Percentiles rank a stretch among this genome's conserved stretches.
Evolutionary conservation across 2,329 filamentous ascomycete genomes (phyloP).

Genomic region (Endocalyx cinctus): DNA sequence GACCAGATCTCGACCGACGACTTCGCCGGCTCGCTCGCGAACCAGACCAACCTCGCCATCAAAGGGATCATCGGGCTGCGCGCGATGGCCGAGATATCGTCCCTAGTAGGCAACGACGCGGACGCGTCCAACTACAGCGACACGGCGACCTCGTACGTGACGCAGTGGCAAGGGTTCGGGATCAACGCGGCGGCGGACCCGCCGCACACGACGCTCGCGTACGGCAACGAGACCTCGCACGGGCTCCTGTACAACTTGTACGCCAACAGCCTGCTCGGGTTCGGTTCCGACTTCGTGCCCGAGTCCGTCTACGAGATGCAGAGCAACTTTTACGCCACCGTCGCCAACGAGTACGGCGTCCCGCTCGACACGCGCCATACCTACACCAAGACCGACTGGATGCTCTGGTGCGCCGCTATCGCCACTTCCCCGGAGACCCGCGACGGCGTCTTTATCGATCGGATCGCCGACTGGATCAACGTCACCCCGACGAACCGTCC

Average conservation of each 20-base stretch:
- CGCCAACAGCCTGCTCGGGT: conserved; percentile 70
- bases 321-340: conserved; percentile 68
- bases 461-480: conserved; percentile 70
- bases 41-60: conserved; percentile 77
- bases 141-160: conserved; percentile 65
- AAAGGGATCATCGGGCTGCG: conserved; percentile 82
- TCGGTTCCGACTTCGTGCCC: conserved; percentile 62
- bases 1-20: conserved; percentile 81
- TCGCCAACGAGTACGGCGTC: conserved; percentile 72
- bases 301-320: conserved; percentile 73
- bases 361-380: conserved; percentile 76
- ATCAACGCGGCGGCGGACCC: conserved; percentile 60
- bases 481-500: conserved; percentile 66
- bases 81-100: conserved; percentile 70
- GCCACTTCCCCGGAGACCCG: conserved; percentile 52
- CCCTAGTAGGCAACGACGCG: conserved; percentile 51
- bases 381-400: conserved; percentile 85
- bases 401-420: conserved; percentile 78
- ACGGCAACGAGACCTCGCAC: conserved; percentile 57
- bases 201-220: conserved; percentile 72
- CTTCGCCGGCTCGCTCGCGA: conserved; percentile 72
- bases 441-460: conserved; percentile 60
- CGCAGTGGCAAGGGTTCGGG: conserved; percentile 66
- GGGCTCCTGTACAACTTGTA: conserved; percentile 75
- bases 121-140: conserved; percentile 55